Base-by-base conservation (phyloP, 2,329 filamentous ascomycete species). In the Dichotomopilus funicola region DNA sequence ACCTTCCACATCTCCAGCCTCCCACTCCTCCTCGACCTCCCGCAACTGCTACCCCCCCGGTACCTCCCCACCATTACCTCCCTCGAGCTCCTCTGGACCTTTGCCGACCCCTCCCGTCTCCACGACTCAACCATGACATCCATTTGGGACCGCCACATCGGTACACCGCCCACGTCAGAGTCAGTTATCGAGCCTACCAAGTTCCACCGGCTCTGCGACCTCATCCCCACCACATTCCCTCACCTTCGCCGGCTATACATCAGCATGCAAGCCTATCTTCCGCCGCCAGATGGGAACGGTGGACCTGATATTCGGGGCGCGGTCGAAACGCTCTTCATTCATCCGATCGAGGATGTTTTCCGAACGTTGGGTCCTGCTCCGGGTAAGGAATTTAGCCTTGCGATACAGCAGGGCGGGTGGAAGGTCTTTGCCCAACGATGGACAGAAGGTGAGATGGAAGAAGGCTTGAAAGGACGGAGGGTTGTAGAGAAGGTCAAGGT, bases 1-100 rank as follows among this genome's bases (percentile, higher is more conserved):
- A 61, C 58, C 5, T 62, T 68, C 13, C 60, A 64, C 54, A 62
- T 70, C 10, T 37, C 51, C 35, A 54, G 48, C 43, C 51, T 57
- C 0, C 46, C 42, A 4, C 46, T 57, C 7, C 46, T 43, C 2
- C 52, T 44, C 13, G 7, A 49, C 52, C 52, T 54, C 7, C 33
- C 52, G 1, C 45, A 41, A 5, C 52, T 54, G 4, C 7, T 57
- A 6, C 51, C 55, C 2, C 36, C 51, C 4, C 12, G 41, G 11
- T 43, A 44, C 33, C 19, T 51, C 3, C 47, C 51, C 9, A n/a
- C 35, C 19, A 54, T 57, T 13, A 54, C 51, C 10, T 47, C 42
- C 11, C 42, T 51, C 12, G 51, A 57, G 43, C 47, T 57, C 3
- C 31, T 54, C 13, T 51, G 46, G 55, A 44, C 35, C 13, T 46